Base-by-base conservation (phyloP, 208 protist species). In the Wallacemonas collosoma region DNA sequence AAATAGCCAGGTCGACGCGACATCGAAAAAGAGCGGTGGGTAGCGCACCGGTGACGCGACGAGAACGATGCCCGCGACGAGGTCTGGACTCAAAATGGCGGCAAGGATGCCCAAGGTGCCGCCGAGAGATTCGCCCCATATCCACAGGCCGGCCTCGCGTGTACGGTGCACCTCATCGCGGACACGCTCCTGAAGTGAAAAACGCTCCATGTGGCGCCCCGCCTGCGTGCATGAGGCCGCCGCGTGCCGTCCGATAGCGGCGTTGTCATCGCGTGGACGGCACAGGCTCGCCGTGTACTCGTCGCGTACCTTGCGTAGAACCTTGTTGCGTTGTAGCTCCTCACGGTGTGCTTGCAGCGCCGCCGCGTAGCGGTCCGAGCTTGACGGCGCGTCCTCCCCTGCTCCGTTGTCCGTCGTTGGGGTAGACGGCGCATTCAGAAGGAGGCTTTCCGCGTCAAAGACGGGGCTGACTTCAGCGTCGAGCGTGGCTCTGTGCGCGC, bases 81-180 rank as follows among this genome's bases (percentile, higher is more conserved):
- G 55, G 8, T 89, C 58, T 15, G 90, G 90, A 14, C 73, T 69
- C 45, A 95, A 40, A 9, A 95, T 1, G 2, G 87, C 75, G 2
- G 87, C 87, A 11, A 91, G 68, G 15, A 91, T 53, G 8, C 69
- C 76, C 15, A 91, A 70, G 38, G 82, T 75, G n/a, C 90, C 87
- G 35, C 90, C 90, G 0, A 93, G 65, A 1, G 90, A 95, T 72
- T 93, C 90, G 3, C 81, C 81, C 86, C 87, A 93, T 1, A 93
- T 53, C 88, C 90, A 95, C 40, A 95, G 70, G 2, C 90, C 90
- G 2, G 54, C 17, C 14, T 80, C 60, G 43, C 63, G 50, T 48
- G 87, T 80, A 3, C 82, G 79, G 72, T 56, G 48, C 57, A 86
- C 85, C 73, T 95, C 87, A 8, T 60, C 53, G 12, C 77, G 85